These are phyloP conservation scores for Exobasidium rhododendri DNA, from an alignment of 1,284 basidiomycete species.

Conservation along the genomic window DNA sequence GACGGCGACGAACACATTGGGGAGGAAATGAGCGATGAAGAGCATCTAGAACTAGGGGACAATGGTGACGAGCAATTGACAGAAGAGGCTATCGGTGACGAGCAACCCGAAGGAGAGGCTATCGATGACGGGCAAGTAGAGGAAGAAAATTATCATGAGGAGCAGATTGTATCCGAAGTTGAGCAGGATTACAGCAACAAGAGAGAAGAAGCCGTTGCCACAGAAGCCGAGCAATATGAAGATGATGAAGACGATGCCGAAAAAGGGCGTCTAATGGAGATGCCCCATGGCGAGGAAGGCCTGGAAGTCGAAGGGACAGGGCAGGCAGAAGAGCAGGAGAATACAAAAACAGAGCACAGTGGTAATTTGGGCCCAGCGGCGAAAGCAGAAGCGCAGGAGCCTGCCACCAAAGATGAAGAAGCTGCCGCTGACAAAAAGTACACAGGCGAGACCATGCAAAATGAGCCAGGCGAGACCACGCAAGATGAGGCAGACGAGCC, in stretches of 20 bases:
- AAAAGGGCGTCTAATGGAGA: neutral
- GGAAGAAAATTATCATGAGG: neutral
- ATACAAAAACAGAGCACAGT: neutral
- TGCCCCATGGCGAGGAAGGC: neutral
- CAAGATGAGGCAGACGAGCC: no score
- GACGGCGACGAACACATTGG: no score
- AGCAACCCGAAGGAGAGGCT: neutral
- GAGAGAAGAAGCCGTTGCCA: neutral
- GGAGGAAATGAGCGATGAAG: neutral
- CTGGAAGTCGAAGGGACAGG: neutral
- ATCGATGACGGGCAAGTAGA: neutral
- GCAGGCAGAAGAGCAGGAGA: neutral
- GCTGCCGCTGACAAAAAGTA: no score
- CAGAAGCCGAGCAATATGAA: neutral
- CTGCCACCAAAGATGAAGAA: no score
- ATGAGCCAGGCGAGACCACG: no score
- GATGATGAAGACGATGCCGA: neutral
- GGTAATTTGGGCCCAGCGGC: neutral
- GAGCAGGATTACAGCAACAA: no score
- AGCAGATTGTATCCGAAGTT: no score
- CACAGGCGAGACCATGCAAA: no score
- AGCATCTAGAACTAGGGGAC: conserved; percentile 10
- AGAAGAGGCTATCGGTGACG: neutral
- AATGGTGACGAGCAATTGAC: no score
- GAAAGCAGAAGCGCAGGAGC: neutral